Evolutionary conservation across 306 rosid species (phyloP).

Genomic region (Ormosia emarginata): DNA sequence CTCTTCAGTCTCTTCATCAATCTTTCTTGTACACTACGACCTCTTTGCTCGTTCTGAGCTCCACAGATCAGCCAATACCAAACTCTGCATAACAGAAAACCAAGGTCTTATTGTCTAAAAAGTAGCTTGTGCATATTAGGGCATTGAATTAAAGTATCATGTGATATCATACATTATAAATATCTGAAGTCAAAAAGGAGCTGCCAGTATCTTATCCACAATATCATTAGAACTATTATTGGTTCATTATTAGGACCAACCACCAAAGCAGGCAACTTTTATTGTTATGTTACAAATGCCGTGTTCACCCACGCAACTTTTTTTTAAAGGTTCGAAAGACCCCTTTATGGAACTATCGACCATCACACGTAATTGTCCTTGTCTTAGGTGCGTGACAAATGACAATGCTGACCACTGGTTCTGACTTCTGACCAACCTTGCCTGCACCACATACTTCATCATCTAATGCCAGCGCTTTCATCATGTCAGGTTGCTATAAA

Average conservation of each 20-base stretch:
- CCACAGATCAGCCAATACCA: neutral
- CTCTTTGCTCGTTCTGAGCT: neutral
- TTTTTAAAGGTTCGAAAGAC: neutral
- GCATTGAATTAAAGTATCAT: neutral
- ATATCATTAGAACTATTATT: neutral
- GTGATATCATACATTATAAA: neutral
- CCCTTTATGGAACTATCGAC: neutral
- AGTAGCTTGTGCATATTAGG: neutral
- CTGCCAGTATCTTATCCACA: neutral
- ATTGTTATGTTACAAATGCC: neutral
- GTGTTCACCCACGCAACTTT: constrained; percentile 2
- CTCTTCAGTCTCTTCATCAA: neutral
- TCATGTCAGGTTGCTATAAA: constrained; percentile 83
- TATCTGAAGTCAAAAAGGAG: neutral
- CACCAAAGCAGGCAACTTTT: neutral
- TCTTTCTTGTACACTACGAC: neutral
- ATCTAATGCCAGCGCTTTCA: neutral
- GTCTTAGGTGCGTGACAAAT: constrained; percentile 4
- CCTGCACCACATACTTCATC: neutral
- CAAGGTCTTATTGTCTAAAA: neutral
- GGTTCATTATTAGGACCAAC: constrained; percentile 26
- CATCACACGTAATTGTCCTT: constrained; percentile 14
- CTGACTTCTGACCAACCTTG: neutral
- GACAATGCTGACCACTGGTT: neutral
- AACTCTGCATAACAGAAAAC: neutral